Conservation (phyloP, 257 asterid species). For the Vinca minor region DNA sequence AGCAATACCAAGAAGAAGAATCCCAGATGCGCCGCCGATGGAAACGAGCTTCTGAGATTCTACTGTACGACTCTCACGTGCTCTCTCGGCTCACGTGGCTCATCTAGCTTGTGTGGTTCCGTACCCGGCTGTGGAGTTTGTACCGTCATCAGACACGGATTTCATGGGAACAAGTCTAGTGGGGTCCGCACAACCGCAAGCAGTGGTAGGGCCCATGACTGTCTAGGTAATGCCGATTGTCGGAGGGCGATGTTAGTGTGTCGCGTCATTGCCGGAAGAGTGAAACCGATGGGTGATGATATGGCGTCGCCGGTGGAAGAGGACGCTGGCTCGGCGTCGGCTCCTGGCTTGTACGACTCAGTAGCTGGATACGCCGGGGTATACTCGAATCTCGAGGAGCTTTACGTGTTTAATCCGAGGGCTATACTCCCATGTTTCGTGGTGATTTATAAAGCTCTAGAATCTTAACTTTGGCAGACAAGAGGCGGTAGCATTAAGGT, state of each 20-base stretch:
- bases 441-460: constrained; percentile 38
- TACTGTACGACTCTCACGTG: constrained; percentile 70
- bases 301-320: constrained; percentile 19
- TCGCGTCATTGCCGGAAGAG: constrained; percentile 85
- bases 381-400: constrained; percentile 42
- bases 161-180: constrained; percentile 35
- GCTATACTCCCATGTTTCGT: constrained; percentile 54
- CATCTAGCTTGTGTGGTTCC: constrained; percentile 67
- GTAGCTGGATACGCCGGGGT: constrained; percentile 29
- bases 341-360: constrained; percentile 24
- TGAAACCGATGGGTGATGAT: constrained; percentile 38
- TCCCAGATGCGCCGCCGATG: constrained; percentile 95
- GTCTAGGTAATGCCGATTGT: constrained; percentile 21
- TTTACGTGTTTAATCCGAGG: constrained; percentile 44
- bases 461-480: constrained; percentile 25
- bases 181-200: constrained; percentile 81
- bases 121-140: constrained; percentile 77
- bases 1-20: constrained; percentile 39
- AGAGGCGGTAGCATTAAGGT: too few species aligned
- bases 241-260: constrained; percentile 85
- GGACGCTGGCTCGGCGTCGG: constrained; percentile 5
- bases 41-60: constrained; percentile 91
- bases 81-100: constrained; percentile 68
- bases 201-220: constrained; percentile 87
- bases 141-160: constrained; percentile 72